Conservation (phyloP, 768 basidiomycete species). For the Hirschioporus abietinus region DNA sequence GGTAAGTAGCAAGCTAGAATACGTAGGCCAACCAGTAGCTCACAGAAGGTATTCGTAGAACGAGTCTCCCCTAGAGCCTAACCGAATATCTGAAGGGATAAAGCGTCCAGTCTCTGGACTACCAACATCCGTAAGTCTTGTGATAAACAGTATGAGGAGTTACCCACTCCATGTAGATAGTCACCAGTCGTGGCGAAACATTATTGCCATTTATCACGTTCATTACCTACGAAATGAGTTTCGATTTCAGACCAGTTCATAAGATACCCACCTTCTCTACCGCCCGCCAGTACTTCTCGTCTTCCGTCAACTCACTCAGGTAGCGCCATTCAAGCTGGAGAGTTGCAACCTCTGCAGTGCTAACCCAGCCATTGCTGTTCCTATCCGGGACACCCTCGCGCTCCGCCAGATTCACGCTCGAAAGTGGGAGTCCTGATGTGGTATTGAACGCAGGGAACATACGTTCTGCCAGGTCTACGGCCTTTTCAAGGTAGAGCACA, state of each 20-base stretch:
- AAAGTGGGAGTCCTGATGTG: slow-evolving; percentile 73
- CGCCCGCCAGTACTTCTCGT: slow-evolving; percentile 76
- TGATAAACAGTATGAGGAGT: background rate
- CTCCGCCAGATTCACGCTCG: slow-evolving; percentile 67
- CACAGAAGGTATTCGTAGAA: slow-evolving; percentile 90
- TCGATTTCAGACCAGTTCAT: background rate
- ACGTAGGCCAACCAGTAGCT: slow-evolving; percentile 19
- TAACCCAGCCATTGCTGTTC: slow-evolving; percentile 58
- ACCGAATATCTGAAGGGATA: slow-evolving; percentile 67
- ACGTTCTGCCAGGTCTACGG: slow-evolving; percentile 81
- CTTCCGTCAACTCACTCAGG: slow-evolving; percentile 70
- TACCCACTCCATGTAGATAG: slow-evolving; percentile 78
- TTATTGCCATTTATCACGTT: slow-evolving; percentile 56
- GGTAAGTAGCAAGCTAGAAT: background rate
- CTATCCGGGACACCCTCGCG: slow-evolving; percentile 53
- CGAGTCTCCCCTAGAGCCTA: slow-evolving; percentile 90
- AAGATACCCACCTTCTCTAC: slow-evolving; percentile 54
- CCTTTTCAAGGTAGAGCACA: slow-evolving; percentile 65
- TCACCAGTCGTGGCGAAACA: slow-evolving; percentile 67
- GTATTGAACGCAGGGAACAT: slow-evolving; percentile 82
- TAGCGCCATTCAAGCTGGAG: slow-evolving; percentile 90
- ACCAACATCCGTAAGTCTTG: slow-evolving; percentile 3
- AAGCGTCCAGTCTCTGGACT: slow-evolving; percentile 51
- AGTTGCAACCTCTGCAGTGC: slow-evolving; percentile 84
- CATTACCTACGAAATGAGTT: slow-evolving; percentile 47